Evolutionary conservation across 345 rosid species (phyloP), one percentile per base, ranked within the genome.

Genomic region (Populus nigra): DNA sequence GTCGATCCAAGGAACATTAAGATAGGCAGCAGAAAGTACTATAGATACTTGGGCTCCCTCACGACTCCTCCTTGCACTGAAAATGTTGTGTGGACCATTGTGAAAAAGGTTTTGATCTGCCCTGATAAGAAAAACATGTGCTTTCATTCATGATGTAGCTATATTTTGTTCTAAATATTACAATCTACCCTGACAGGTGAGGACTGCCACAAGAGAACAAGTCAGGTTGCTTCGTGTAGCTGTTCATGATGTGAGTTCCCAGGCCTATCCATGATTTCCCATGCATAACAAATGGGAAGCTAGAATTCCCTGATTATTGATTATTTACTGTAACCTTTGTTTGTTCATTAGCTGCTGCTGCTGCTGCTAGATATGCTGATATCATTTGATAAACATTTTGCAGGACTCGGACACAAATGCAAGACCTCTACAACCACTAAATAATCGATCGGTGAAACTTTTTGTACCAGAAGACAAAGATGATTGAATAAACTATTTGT

Each of bases 51-150:
- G 3, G 98, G 98, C 55, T 94, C 98, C 69, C 97, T 94, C n/a
- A 94, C 97, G 0, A 7, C 69, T 77, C 98, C 97, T 84, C 97
- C 98, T 65, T 94, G 98, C 85, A 87, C 92, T 1, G 87, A 94
- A 80, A 86, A 89, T 80, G 91, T 93, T 33, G 8, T 77, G 15
- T 94, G 98, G 98, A 92, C 89, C 79, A 57, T 94, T 66, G 81
- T 88, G 22, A 79, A 71, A 68, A 88, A 92, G 91, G 98, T 92
- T 25, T 43, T 29, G 38, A 35, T 35, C 29, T 4, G 6, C 1
- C 25, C 38, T 22, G 12, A 1, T 18, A 5, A 36, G 31, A 31
- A 49, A 0, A 71, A 45, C 0, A 38, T 25, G 8, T 18, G 5
- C 16, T 20, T 23, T 22, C 57, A 23, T 59, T 33, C 39, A 3